These are phyloP conservation scores for Trichoderma brevicompactum DNA, from an alignment of 2,329 filamentous ascomycete species.

Conservation along the genomic window DNA sequence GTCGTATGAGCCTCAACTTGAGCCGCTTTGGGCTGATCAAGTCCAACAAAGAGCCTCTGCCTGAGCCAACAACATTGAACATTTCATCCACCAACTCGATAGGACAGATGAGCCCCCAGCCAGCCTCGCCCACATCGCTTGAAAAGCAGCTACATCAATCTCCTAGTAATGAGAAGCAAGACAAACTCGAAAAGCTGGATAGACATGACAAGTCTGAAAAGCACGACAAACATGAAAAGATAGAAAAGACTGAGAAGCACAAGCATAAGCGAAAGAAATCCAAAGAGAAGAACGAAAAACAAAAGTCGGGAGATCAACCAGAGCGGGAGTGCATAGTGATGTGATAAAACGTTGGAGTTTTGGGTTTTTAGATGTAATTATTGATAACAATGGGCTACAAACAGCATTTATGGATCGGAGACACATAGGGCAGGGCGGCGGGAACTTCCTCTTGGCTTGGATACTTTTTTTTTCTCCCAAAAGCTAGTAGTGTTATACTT, in stretches of 20 bases:
- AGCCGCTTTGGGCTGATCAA: slow-evolving; percentile 57
- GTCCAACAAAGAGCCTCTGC: slow-evolving; percentile 53
- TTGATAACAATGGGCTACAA: neutral
- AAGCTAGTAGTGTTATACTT: neutral
- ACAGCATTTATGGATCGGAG: slow-evolving; percentile 1
- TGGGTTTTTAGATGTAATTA: neutral
- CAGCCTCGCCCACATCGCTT: slow-evolving; percentile 33
- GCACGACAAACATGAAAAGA: slow-evolving; percentile 36
- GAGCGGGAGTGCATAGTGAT: slow-evolving; percentile 56
- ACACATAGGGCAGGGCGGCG: neutral
- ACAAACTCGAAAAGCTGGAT: slow-evolving; percentile 27
- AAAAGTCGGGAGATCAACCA: slow-evolving; percentile 44
- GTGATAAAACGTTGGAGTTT: slow-evolving; percentile 37
- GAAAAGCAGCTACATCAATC: slow-evolving; percentile 29
- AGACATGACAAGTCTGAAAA: slow-evolving; percentile 34
- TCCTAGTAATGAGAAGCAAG: slow-evolving; percentile 25
- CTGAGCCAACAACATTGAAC: slow-evolving; percentile 36
- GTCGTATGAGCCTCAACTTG: slow-evolving; percentile 61
- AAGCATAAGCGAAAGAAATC: slow-evolving; percentile 45
- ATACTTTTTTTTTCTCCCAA: slow-evolving; percentile 6
- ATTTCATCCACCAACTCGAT: slow-evolving; percentile 38
- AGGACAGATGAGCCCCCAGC: slow-evolving; percentile 36
- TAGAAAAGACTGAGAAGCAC: slow-evolving; percentile 43
- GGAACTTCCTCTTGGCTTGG: slow-evolving; percentile 5
- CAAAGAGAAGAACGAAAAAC: slow-evolving; percentile 46